Percentiles rank a stretch among this genome's conserved stretches.
phyloP scores from a whole-genome alignment of 139 green algal species.

The Closterium sp. region DNA sequence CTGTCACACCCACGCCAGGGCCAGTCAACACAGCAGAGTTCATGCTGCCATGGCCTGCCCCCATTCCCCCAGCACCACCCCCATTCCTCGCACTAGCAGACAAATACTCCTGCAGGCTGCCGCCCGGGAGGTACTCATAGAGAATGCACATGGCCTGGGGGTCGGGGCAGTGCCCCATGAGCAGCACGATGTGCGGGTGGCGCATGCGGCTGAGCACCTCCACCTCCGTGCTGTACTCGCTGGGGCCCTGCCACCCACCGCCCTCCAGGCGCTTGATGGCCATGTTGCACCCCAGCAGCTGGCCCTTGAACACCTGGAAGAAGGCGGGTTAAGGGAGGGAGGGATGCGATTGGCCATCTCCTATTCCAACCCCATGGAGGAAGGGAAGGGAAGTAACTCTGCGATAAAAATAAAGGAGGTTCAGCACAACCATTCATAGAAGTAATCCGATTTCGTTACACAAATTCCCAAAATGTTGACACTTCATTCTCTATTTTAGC shows the following conservation, averaged over 20 bases:
- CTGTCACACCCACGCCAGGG: neutral
- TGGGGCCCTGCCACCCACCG: neutral
- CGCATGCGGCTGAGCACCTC: neutral
- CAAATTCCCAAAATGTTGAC: too few species aligned
- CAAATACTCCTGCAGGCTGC: neutral
- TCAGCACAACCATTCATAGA: too few species aligned
- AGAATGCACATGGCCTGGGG: neutral
- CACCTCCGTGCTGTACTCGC: neutral
- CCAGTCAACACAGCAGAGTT: neutral
- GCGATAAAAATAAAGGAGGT: neutral
- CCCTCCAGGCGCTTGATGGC: neutral
- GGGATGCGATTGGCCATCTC: too few species aligned
- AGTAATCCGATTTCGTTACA: too few species aligned
- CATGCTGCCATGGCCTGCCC: neutral
- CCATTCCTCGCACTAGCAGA: neutral
- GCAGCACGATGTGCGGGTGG: neutral
- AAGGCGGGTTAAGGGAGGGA: neutral
- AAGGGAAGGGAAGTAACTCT: too few species aligned
- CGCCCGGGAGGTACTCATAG: conserved; percentile 2
- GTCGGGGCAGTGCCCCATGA: conserved; percentile 4
- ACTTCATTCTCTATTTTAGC: too few species aligned
- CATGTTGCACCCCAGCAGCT: neutral
- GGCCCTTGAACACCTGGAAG: neutral
- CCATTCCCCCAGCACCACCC: neutral
- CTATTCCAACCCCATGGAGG: too few species aligned